Evolutionary conservation across 176 grass and related monocot species (phyloP).

Genomic region (Tuctoria greenei): DNA sequence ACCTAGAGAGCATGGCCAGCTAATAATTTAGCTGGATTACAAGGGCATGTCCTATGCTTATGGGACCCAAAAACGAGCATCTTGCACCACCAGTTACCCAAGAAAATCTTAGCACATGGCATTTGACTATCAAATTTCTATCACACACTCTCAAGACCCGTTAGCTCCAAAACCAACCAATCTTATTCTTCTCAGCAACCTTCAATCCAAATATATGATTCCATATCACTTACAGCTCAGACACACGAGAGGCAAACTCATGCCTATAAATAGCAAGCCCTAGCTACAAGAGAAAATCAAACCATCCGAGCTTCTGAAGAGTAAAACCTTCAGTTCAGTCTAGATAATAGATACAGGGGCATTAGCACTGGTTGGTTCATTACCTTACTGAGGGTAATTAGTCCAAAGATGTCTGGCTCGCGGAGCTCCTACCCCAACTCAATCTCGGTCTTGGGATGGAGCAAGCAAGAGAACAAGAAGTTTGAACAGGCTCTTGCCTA

Average conservation of each 20-base stretch:
- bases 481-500: slow-evolving; percentile 77
- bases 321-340: slow-evolving; percentile 23
- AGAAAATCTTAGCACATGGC: not conserved
- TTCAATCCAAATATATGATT: slow-evolving; percentile 13
- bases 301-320: slow-evolving; percentile 44
- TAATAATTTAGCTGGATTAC: too few species aligned
- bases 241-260: slow-evolving; percentile 13
- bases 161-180: slow-evolving; percentile 14
- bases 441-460: slow-evolving; percentile 46
- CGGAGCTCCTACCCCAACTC: slow-evolving; percentile 42
- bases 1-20: too few species aligned
- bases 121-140: not conserved
- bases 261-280: slow-evolving; percentile 49
- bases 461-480: slow-evolving; percentile 72
- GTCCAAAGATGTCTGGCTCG: slow-evolving; percentile 47
- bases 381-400: slow-evolving; percentile 8
- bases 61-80: not conserved
- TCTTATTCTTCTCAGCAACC: slow-evolving; percentile 41
- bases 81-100: slow-evolving; percentile 5
- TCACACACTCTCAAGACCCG: slow-evolving; percentile 16
- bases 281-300: slow-evolving; percentile 25
- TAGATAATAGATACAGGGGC: slow-evolving; percentile 17
- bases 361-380: slow-evolving; percentile 23
- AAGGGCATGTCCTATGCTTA: not conserved
- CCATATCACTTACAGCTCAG: slow-evolving; percentile 37